These are phyloP conservation scores for Cryptococcus sp. DNA, from an alignment of 1,284 basidiomycete genomes.

Conservation along the genomic window DNA sequence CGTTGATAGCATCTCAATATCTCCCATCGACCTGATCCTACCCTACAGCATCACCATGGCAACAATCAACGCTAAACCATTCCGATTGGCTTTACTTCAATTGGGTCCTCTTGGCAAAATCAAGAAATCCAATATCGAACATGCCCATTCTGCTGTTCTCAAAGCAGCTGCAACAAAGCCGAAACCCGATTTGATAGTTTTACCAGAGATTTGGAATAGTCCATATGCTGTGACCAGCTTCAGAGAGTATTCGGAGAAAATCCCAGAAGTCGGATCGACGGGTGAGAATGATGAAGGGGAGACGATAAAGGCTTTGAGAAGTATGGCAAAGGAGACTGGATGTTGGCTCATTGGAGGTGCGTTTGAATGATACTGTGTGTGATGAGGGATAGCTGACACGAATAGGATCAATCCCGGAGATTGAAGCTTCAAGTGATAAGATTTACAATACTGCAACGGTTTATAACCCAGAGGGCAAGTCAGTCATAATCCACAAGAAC, in stretches of 20 bases:
- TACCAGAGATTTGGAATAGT: conserved; percentile 98
- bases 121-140: conserved; percentile 69
- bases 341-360: conserved; percentile 88
- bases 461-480: conserved; percentile 74
- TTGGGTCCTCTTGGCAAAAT: conserved; percentile 64
- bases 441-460: conserved; percentile 92
- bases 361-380: conserved; percentile 10
- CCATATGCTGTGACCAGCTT: conserved; percentile 87
- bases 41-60: conserved; percentile 25
- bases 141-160: conserved; percentile 72
- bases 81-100: conserved; percentile 81
- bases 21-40: too few species aligned
- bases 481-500: neutral
- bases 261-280: conserved; percentile 45
- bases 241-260: conserved; percentile 75
- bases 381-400: conserved; percentile 3
- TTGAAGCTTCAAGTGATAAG: conserved; percentile 58
- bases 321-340: conserved; percentile 71
- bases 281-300: conserved; percentile 53
- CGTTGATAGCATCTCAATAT: too few species aligned
- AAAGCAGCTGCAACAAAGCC: conserved; percentile 56
- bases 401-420: conserved; percentile 83
- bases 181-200: conserved; percentile 72
- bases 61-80: conserved; percentile 54
- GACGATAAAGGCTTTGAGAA: conserved; percentile 75